Percentiles rank a stretch among this genome's conserved stretches.
Conservation (phyloP, 495 filamentous ascomycete species). For the Trichoderma erinaceum region DNA sequence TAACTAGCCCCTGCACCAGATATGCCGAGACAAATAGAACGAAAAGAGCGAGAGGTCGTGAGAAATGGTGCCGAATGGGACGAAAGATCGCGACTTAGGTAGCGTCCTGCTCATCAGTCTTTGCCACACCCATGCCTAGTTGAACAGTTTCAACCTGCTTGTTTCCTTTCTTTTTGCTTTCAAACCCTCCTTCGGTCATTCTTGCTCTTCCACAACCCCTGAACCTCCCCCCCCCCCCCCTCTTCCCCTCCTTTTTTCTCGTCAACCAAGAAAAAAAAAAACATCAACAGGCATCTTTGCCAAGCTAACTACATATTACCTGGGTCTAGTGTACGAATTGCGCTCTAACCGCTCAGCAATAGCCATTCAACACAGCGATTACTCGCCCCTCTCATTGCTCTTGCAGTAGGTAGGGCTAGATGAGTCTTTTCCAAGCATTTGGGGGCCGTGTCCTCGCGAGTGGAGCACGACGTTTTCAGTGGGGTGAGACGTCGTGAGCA, state of each 20-base stretch:
- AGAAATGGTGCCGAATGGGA: neutral
- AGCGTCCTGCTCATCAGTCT: neutral
- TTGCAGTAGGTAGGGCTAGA: neutral
- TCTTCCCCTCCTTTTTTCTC: neutral
- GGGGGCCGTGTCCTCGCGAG: neutral
- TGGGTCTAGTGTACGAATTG: neutral
- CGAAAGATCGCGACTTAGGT: neutral
- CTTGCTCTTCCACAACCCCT: neutral
- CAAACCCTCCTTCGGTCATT: neutral
- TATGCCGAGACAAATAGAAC: neutral
- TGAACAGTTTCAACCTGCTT: neutral
- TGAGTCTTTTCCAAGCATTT: neutral
- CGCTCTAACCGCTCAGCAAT: neutral
- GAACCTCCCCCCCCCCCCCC: neutral
- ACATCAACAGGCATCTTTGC: neutral
- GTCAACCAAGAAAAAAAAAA: too few relatives aligned
- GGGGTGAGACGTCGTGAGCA: neutral
- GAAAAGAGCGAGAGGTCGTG: neutral
- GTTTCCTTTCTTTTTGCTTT: neutral
- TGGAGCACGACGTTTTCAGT: neutral
- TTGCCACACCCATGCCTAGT: too few relatives aligned
- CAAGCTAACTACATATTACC: neutral
- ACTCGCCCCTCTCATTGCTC: neutral
- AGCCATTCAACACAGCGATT: neutral
- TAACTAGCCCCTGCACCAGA: constrained; percentile 5